Conservation (phyloP, 345 rosid species). For the Turritis glabra region DNA sequence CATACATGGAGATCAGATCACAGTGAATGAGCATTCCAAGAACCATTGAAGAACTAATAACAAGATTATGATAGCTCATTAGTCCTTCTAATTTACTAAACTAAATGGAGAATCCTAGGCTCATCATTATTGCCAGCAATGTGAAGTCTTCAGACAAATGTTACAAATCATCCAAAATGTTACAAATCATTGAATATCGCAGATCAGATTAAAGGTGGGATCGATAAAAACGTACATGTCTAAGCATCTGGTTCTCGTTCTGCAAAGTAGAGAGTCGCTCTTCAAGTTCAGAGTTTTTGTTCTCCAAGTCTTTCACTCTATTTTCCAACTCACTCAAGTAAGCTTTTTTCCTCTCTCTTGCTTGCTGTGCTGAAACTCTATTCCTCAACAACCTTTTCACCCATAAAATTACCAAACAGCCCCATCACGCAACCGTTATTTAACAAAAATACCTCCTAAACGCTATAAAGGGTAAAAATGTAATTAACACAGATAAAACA, state of each 20-base stretch:
- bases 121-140: neutral
- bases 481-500: neutral
- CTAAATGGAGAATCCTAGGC: neutral
- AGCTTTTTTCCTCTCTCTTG: constrained; percentile 96
- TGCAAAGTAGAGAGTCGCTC: constrained; percentile 89
- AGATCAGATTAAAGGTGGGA: neutral
- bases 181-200: neutral
- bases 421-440: constrained; percentile 20
- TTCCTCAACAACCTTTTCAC: constrained; percentile 84
- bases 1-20: neutral
- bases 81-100: neutral
- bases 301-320: constrained; percentile 85
- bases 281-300: constrained; percentile 86
- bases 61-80: neutral
- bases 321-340: constrained; percentile 79
- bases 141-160: neutral
- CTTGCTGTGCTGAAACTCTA: constrained; percentile 99
- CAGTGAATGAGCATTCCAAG: neutral
- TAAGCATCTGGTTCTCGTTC: constrained; percentile 98
- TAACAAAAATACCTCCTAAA: neutral
- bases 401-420: constrained; percentile 13
- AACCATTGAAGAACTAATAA: neutral
- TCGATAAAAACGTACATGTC: too few relatives aligned
- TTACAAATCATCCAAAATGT: neutral
- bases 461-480: neutral